These are phyloP conservation scores for Coniochaeta prunicola DNA, from an alignment of 2,329 filamentous ascomycete genomes.

Conservation along the genomic window DNA sequence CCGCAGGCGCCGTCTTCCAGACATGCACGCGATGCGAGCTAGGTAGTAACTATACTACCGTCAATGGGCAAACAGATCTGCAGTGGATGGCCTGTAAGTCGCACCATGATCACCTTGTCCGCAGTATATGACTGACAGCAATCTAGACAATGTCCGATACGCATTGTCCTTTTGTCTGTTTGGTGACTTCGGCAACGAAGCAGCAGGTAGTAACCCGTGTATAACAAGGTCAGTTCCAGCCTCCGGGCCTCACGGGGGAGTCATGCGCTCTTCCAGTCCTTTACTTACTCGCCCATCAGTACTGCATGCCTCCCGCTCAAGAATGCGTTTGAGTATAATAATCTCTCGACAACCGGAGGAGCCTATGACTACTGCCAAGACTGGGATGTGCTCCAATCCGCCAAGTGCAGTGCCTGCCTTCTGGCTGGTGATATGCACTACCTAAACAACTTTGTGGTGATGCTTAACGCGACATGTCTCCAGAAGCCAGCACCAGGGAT, in stretches of 20 bases:
- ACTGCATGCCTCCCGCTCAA: constrained; percentile 44
- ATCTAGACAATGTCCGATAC: constrained; percentile 50
- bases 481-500: constrained; percentile 40
- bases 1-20: constrained; percentile 37
- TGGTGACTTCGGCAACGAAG: constrained; percentile 34
- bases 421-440: constrained; percentile 26
- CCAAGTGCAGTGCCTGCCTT: constrained; percentile 43
- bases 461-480: constrained; percentile 48
- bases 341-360: constrained; percentile 35
- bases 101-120: background rate
- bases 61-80: constrained; percentile 41
- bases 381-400: constrained; percentile 33
- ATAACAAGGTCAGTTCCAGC: constrained; percentile 37
- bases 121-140: constrained; percentile 9
- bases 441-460: constrained; percentile 46
- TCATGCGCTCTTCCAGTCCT: background rate
- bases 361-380: constrained; percentile 47
- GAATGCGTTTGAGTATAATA: constrained; percentile 38
- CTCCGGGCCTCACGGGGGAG: background rate
- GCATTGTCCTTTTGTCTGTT: constrained; percentile 49
- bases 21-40: constrained; percentile 46
- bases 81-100: constrained; percentile 48
- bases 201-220: constrained; percentile 37
- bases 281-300: constrained; percentile 27
- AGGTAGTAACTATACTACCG: constrained; percentile 37